Evolutionary conservation across 1,284 basidiomycete species (phyloP).

Genomic region (Cryptococcus hybrid): DNA sequence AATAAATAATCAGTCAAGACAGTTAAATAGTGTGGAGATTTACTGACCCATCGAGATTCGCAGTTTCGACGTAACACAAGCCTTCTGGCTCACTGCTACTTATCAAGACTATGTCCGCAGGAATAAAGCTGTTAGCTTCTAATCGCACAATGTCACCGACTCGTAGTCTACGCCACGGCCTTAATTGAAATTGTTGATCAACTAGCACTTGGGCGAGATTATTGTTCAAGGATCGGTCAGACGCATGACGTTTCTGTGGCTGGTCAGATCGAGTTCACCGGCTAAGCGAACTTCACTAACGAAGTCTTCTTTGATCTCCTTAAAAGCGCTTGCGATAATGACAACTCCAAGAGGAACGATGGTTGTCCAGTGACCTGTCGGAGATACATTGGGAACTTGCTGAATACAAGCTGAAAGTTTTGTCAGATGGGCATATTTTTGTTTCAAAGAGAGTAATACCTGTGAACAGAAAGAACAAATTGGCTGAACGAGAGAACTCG

Average conservation of each 20-base stretch:
- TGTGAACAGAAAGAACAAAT: constrained; percentile 98
- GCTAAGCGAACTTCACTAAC: constrained; percentile 33
- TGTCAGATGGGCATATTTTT: background rate
- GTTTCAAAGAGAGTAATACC: constrained; percentile 19
- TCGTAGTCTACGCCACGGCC: constrained; percentile 83
- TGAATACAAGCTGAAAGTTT: constrained; percentile 73
- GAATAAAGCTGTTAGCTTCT: constrained; percentile 91
- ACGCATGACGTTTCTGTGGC: constrained; percentile 81
- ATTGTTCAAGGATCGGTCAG: constrained; percentile 88
- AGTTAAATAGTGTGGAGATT: constrained; percentile 31
- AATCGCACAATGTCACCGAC: constrained; percentile 93
- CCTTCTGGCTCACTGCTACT: constrained; percentile 95
- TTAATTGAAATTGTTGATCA: constrained; percentile 65
- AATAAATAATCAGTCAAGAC: background rate
- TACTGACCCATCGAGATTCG: constrained; percentile 86
- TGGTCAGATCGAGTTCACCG: background rate
- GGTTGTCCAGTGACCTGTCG: constrained; percentile 93
- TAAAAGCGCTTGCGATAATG: constrained; percentile 91
- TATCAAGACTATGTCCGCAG: constrained; percentile 87
- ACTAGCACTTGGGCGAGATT: constrained; percentile 73
- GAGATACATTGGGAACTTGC: constrained; percentile 96
- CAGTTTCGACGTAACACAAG: constrained; percentile 95
- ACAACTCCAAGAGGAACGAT: constrained; percentile 89
- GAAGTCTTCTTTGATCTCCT: constrained; percentile 93
- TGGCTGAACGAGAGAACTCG: constrained; percentile 79